A percentile compares a stretch with the other conserved stretches of the same genome.
phyloP scores from a whole-genome alignment of 306 rosid genomes.

The Hippophae gyantsensis region DNA sequence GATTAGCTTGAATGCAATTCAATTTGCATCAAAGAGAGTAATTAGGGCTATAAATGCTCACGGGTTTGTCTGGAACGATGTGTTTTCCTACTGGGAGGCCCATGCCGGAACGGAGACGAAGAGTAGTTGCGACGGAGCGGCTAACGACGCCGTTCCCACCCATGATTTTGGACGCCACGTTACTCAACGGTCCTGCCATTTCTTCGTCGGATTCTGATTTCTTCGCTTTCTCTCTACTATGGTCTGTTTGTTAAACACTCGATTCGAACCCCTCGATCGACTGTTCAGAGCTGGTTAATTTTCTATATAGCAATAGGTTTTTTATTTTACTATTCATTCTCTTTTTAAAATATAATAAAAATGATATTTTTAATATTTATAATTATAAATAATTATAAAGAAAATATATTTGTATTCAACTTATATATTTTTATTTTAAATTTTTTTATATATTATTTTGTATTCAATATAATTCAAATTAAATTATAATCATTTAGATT shows the following conservation, averaged over 20 bases:
- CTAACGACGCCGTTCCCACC: conserved; percentile 73
- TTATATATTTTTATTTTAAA: no score
- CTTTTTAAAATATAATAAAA: no score
- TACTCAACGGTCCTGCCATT: conserved; percentile 70
- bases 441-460: no score
- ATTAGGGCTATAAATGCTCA: conserved; percentile 10
- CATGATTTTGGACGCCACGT: conserved; percentile 59
- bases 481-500: no score
- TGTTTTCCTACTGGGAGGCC: conserved; percentile 86
- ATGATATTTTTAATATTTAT: no score
- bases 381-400: no score
- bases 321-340: no score
- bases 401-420: no score
- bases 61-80: conserved; percentile 79
- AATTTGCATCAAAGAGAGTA: neutral
- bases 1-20: neutral
- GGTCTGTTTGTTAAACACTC: neutral
- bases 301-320: no score
- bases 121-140: conserved; percentile 67
- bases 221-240: neutral
- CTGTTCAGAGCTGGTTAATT: no score
- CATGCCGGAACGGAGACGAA: conserved; percentile 77
- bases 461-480: no score
- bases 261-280: no score
- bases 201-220: conserved; percentile 3